Evolutionary conservation across 345 rosid species (phyloP).

Genomic region (Euphorbia lathyris): DNA sequence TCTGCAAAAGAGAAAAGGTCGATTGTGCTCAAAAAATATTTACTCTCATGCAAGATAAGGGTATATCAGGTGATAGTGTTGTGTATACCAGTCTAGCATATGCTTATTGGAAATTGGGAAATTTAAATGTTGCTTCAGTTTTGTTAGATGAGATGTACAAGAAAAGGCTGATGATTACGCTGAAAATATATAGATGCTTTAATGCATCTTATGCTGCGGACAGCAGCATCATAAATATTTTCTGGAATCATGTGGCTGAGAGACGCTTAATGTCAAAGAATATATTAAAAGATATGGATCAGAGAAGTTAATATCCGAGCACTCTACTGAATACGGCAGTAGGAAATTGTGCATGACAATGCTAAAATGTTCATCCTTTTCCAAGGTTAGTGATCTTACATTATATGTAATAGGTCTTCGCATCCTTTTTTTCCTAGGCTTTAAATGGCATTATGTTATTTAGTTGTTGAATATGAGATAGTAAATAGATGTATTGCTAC

Average conservation of each 20-base stretch:
- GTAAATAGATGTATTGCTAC: not conserved
- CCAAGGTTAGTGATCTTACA: not conserved
- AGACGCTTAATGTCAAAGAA: constrained; percentile 64
- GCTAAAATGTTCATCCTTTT: not conserved
- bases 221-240: constrained; percentile 42
- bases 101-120: constrained; percentile 76
- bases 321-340: not conserved
- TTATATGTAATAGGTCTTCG: not conserved
- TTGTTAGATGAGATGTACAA: constrained; percentile 69
- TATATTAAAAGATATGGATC: constrained; percentile 49
- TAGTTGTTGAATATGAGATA: not conserved
- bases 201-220: constrained; percentile 64
- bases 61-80: constrained; percentile 66
- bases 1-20: constrained; percentile 63
- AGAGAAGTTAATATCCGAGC: constrained; percentile 1
- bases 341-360: not conserved
- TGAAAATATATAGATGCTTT: constrained; percentile 58
- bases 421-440: not conserved
- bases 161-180: constrained; percentile 65
- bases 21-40: constrained; percentile 54
- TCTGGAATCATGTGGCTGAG: constrained; percentile 70
- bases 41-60: constrained; percentile 61
- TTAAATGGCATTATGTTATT: not conserved
- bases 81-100: constrained; percentile 64
- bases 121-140: constrained; percentile 45